Base-by-base conservation (phyloP, 2,329 filamentous ascomycete species). In the Drechslerella coelobrocha region DNA sequence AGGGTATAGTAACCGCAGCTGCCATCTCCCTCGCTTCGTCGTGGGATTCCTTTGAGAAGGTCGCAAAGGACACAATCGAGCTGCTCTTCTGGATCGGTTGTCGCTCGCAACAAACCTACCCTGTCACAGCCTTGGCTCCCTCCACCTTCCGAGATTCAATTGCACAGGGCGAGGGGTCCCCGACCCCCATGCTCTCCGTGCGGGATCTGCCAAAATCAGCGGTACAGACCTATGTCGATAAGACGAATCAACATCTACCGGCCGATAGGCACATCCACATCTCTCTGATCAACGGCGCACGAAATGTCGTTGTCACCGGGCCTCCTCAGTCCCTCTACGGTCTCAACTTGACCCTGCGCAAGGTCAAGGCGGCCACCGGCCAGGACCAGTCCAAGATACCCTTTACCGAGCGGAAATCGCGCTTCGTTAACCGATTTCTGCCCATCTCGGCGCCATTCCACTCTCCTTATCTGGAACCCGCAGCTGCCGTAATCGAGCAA, bases 41-140 rank as follows among this genome's bases (percentile, higher is more conserved):
- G 26, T 99, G 94, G 94, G 92, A 96, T 73, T 90, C 90, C 0
- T 99, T 94, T 79, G 86, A 89, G 74, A 88, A 90, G 77, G 86
- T 91, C 61, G 86, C 91, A 61, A 88, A 84, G 76, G 88, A 91
- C 75, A 90, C 93, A 1, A 83, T 99, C 73, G 94, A 90, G 27
- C 91, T 97, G 77, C 88, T 99, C 27, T 99, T 99, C 84, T 99
- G 94, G 94, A 96, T 99, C 75, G 94, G 95, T 78, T 88, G 93
- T 72, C 89, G 94, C 77, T 97, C 93, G 79, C 94, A 99, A 80
- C 94, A 99, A 80, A 92, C 92, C 1, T 99, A 97, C 81, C 95
- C 94, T 39, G 88, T 90, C 75, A 99, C 94, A 2, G 97, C 94
- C 31, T 85, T 99, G 76, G 91, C 92, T 2, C 95, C 94, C 0